Evolutionary conservation across 768 basidiomycete genomes (phyloP).

Genomic region (Sporobolomyces pararoseus): DNA sequence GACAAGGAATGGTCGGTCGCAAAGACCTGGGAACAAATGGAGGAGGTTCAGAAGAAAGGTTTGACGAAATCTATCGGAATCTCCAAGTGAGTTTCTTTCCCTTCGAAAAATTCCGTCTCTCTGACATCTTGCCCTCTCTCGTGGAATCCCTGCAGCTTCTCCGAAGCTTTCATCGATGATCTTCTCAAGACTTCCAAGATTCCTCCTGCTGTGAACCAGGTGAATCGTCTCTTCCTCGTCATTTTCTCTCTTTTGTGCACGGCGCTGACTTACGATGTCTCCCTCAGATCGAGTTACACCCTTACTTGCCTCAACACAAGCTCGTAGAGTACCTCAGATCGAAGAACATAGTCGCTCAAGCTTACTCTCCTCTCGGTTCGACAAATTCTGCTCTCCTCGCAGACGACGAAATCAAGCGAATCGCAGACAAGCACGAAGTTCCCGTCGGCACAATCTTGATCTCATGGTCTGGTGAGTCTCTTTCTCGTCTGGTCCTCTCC

Average conservation of each 20-base stretch:
- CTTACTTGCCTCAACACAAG: constrained; percentile 63
- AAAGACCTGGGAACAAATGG: constrained; percentile 61
- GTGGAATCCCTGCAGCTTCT: constrained; percentile 59
- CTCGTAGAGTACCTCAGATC: constrained; percentile 57
- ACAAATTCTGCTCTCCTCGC: constrained; percentile 53
- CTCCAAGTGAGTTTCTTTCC: constrained; percentile 31
- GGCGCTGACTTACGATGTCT: constrained; percentile 2
- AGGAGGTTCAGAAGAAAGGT: constrained; percentile 53
- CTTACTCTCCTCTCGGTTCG: constrained; percentile 69
- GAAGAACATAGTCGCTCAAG: constrained; percentile 67
- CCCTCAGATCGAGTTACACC: constrained; percentile 58
- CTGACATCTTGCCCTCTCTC: not conserved
- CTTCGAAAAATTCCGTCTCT: too few relatives aligned
- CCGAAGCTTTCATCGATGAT: constrained; percentile 61
- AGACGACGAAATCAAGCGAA: constrained; percentile 60
- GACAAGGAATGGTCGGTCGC: constrained; percentile 67
- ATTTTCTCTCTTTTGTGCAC: constrained; percentile 50
- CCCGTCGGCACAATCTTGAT: constrained; percentile 65
- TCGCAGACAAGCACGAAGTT: constrained; percentile 63
- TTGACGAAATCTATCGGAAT: constrained; percentile 74
- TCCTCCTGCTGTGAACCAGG: constrained; percentile 70
- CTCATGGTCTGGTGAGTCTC: constrained; percentile 63
- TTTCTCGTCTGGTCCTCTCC: constrained; percentile 50
- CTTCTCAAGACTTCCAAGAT: constrained; percentile 58
- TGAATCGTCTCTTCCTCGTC: constrained; percentile 53